These are phyloP conservation scores for Darksidea phi DNA, from an alignment of 495 filamentous ascomycete genomes.

Conservation along the genomic window DNA sequence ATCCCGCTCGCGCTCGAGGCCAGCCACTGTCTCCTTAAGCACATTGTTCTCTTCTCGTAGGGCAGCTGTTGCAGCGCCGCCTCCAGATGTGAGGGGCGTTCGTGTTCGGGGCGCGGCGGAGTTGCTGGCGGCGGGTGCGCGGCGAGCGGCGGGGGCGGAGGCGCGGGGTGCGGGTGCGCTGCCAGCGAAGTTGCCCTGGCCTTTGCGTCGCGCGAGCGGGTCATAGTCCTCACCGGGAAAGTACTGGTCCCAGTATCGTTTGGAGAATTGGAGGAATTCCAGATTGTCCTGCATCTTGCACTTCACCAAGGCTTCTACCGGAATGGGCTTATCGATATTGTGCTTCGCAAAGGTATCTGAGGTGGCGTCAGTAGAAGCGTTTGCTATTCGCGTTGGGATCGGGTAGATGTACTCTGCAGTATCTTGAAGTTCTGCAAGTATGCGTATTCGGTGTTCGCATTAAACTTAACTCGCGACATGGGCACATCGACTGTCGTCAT, in stretches of 20 bases:
- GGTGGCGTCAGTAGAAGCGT: slow-evolving; percentile 10
- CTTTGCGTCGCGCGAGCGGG: slow-evolving; percentile 79
- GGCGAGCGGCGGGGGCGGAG: slow-evolving; percentile 54
- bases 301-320: slow-evolving; percentile 84
- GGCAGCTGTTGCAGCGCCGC: slow-evolving; percentile 58
- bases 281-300: slow-evolving; percentile 99
- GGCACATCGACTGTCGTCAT: slow-evolving; percentile 71
- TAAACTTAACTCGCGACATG: slow-evolving; percentile 97
- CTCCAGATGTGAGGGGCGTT: slow-evolving; percentile 46
- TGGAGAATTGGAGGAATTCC: slow-evolving; percentile 96
- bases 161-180: slow-evolving; percentile 47
- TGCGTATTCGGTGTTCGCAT: slow-evolving; percentile 93
- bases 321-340: slow-evolving; percentile 79
- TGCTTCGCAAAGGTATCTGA: slow-evolving; percentile 81
- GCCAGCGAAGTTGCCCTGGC: slow-evolving; percentile 60
- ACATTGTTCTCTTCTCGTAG: slow-evolving; percentile 77
- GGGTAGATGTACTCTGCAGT: slow-evolving; percentile 78
- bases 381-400: background rate
- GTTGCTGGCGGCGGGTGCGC: slow-evolving; percentile 70
- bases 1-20: slow-evolving; percentile 69
- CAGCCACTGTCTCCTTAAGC: slow-evolving; percentile 53
- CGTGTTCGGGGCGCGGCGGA: slow-evolving; percentile 39
- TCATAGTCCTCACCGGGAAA: slow-evolving; percentile 97
- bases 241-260: slow-evolving; percentile 97
- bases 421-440: slow-evolving; percentile 98